Conservation (phyloP, 176 grass and related monocot species). For the Cenchrus fungigraminus region DNA sequence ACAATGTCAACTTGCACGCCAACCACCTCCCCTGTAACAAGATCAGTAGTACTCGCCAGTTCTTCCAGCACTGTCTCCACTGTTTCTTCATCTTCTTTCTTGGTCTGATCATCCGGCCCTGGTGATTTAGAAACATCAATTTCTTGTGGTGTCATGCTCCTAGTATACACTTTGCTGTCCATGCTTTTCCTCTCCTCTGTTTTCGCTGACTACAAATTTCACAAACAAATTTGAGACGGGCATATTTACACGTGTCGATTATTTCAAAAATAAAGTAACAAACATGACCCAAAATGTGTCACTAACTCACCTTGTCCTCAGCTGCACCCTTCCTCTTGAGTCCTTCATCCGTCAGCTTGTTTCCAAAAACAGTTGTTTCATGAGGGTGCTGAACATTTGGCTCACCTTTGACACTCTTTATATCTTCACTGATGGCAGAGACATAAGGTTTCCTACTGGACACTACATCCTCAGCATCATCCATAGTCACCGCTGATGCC, state of each 20-base stretch:
- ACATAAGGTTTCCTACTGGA: conserved; percentile 1
- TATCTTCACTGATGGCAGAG: background rate
- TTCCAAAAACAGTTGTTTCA: background rate
- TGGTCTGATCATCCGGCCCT: background rate
- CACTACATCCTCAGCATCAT: background rate
- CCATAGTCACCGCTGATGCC: background rate
- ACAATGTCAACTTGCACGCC: conserved; percentile 3
- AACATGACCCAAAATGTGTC: no score
- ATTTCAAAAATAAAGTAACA: background rate
- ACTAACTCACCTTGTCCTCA: conserved; percentile 32
- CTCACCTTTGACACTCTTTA: background rate
- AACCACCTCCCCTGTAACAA: background rate
- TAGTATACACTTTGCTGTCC: background rate
- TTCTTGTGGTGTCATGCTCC: background rate
- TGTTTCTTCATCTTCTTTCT: background rate
- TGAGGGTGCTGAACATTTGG: background rate
- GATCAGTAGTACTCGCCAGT: background rate
- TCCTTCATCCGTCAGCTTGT: background rate
- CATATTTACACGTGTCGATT: background rate
- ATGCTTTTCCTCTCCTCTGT: conserved; percentile 2
- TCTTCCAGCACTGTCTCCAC: conserved; percentile 5
- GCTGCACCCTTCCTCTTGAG: background rate
- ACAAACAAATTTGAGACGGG: background rate
- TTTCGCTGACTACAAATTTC: conserved; percentile 7
- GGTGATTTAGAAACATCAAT: background rate